Conservation (phyloP, 257 asterid species). For the Ehretia macrophylla region DNA sequence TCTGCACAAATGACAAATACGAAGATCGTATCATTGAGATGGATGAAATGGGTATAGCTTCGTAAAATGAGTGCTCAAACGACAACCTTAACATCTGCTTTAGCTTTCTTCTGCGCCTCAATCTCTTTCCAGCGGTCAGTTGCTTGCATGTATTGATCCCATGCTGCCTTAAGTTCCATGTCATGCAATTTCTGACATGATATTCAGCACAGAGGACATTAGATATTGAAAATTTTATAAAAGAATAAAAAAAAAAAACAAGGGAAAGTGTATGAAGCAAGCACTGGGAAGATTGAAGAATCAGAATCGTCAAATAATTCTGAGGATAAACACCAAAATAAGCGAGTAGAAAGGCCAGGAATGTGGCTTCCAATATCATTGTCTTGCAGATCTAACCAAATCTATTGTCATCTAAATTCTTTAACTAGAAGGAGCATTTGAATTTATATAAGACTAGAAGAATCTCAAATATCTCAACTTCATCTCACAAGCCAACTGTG, state of each 20-base stretch:
- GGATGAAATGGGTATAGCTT: slow-evolving; percentile 4
- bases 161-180: slow-evolving; percentile 39
- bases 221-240: neutral
- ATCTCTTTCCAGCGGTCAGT: slow-evolving; percentile 54
- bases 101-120: slow-evolving; percentile 65
- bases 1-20: slow-evolving; percentile 38
- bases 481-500: neutral
- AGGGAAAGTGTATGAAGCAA: no score
- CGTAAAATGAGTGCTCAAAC: neutral
- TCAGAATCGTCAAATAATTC: no score
- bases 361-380: no score
- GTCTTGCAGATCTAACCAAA: no score
- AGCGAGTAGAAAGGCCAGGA: no score
- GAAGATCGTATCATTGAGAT: slow-evolving; percentile 14
- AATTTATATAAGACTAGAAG: no score
- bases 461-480: neutral
- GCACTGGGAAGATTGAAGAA: no score
- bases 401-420: no score
- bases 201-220: slow-evolving; percentile 2
- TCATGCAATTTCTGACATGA: slow-evolving; percentile 58
- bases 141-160: slow-evolving; percentile 51
- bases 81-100: slow-evolving; percentile 60
- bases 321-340: no score
- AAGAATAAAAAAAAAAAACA: neutral
- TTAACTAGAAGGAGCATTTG: no score